Evolutionary conservation across 192 early-diverging fungal genomes (phyloP).

Genomic region (Geranomyces michiganensis): DNA sequence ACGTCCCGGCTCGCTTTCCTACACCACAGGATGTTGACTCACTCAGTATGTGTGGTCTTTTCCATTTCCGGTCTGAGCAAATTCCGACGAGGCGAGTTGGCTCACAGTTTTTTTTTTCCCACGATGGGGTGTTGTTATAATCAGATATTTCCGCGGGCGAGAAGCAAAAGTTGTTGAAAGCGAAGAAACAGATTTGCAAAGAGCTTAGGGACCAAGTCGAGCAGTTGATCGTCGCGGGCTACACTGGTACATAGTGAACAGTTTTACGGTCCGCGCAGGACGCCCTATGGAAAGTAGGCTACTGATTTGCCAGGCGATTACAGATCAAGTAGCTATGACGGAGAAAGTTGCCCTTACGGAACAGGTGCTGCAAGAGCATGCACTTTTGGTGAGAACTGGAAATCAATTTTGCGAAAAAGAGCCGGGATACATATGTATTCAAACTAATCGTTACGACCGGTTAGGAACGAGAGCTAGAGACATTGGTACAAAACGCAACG

Average conservation of each 20-base stretch:
- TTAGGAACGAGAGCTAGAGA: not conserved
- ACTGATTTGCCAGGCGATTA: not conserved
- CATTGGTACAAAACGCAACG: not conserved
- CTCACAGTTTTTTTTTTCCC: no score
- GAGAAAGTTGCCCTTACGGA: not conserved
- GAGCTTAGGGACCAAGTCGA: slow-evolving; percentile 29
- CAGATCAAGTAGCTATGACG: not conserved
- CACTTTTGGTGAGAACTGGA: not conserved
- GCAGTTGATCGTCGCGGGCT: slow-evolving; percentile 18
- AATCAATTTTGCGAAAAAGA: no score
- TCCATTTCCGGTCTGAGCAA: no score
- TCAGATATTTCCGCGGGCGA: not conserved
- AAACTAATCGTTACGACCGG: no score
- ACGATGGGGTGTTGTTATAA: no score
- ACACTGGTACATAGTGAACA: slow-evolving; percentile 7
- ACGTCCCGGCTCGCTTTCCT: slow-evolving; percentile 40
- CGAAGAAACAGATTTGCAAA: slow-evolving; percentile 25
- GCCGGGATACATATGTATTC: no score
- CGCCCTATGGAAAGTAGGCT: no score
- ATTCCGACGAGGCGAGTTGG: no score
- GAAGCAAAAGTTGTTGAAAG: slow-evolving; percentile 34
- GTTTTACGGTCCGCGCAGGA: no score
- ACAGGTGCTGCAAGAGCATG: not conserved
- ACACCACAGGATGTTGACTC: slow-evolving; percentile 10
- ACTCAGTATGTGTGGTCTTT: no score